Conservation (phyloP, 73 alveolate species). For the Paramecium tetraurelia region DNA sequence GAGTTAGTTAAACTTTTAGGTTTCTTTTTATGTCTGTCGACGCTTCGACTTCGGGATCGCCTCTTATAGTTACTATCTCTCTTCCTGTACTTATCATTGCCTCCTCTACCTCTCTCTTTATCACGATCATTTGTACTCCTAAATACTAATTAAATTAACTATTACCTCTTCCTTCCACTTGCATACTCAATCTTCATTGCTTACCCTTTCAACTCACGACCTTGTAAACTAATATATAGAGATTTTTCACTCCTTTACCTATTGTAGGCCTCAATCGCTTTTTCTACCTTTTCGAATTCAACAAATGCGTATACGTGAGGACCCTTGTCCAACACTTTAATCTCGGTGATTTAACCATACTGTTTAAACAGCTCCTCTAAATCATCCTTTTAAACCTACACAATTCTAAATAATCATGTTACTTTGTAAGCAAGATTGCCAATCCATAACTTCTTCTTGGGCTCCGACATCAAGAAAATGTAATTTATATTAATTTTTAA, state of each 20-base stretch:
- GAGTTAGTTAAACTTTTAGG: constrained; percentile 32
- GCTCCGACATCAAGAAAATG: constrained; percentile 10
- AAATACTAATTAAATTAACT: background rate
- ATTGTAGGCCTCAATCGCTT: background rate
- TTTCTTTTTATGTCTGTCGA: constrained; percentile 6
- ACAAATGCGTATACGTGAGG: constrained; percentile 47
- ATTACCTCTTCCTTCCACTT: constrained; percentile 48
- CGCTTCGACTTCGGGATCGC: constrained; percentile 35
- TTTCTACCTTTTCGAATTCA: constrained; percentile 31
- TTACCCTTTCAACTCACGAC: constrained; percentile 30
- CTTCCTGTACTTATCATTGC: constrained; percentile 34
- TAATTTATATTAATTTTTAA: background rate
- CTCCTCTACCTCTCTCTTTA: constrained; percentile 33
- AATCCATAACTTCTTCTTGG: constrained; percentile 36
- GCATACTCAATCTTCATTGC: constrained; percentile 36
- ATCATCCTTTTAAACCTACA: constrained; percentile 26
- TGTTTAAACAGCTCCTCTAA: background rate
- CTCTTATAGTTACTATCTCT: constrained; percentile 28
- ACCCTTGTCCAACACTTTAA: constrained; percentile 34
- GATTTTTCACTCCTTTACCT: background rate
- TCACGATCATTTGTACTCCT: constrained; percentile 42
- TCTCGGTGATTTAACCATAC: constrained; percentile 13
- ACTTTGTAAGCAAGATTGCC: constrained; percentile 43
- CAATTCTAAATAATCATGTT: background rate
- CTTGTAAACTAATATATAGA: background rate